Base-by-base conservation (phyloP, 305 asterid species). In the Fraxinus sp. region DNA sequence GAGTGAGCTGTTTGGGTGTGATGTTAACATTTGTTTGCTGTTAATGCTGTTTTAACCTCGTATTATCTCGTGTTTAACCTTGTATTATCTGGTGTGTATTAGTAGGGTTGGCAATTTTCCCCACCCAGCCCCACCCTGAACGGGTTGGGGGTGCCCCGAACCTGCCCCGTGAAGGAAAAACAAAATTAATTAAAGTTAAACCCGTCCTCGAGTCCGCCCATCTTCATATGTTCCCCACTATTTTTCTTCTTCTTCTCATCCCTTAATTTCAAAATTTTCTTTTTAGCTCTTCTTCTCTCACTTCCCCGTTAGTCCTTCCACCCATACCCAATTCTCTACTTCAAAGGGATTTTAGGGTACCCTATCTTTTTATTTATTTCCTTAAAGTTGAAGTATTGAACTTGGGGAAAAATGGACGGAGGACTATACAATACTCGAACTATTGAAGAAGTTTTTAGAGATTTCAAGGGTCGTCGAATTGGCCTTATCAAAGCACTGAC, bases 401-500 rank as follows among this genome's bases (percentile, higher is more conserved):
- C 79, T 66, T 52, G 5, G 32, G 80, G 72, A 18, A 46, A 36
- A 62, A 24, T 18, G 8, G 80, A 84, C 82, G 86, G 90, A 84
- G 78, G 78, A 78, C 85, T 83, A 62, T 86, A 86, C 86, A 88
- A 86, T 78, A 86, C 89, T 73, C 87, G 88, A 33, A 88, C 90
- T 2, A 86, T 88, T 44, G 89, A 88, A 80, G 90, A 88, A 75
- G 89, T 88, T 78, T 88, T 88, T 80, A 78, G 83, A 84, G 90
- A 88, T 88, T 88, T 86, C 36, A 88, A 88, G 83, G 89, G 89
- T 10, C 83, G 90, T 64, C 83, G 90, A 78, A 79, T 85, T 78
- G 90, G 90, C 55, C 36, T 88, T 22, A 84, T 86, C 80, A 88
- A 88, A 84, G 90, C 90, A 32, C 90, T 88, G 74, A 88, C 89